Evolutionary conservation across 108 stramenopile species (phyloP).

Genomic region (Cylindrotheca closterium): DNA sequence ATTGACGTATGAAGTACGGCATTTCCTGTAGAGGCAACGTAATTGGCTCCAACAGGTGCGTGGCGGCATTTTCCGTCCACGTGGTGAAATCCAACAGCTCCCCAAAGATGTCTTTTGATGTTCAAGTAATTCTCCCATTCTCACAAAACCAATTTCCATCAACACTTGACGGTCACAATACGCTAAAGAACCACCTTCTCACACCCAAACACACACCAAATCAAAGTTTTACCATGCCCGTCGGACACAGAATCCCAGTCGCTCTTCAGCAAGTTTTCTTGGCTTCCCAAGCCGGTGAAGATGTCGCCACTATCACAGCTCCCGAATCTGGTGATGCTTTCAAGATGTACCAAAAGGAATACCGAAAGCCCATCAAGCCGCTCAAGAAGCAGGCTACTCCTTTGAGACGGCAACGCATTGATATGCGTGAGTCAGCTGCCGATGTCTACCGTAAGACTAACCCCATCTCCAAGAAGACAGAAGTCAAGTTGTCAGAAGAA

Average conservation of each 20-base stretch:
- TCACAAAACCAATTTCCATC: no score
- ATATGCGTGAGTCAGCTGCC: constrained; percentile 8
- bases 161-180: no score
- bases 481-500: neutral
- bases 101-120: no score
- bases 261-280: constrained; percentile 34
- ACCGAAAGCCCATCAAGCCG: neutral
- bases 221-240: neutral
- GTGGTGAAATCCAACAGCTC: no score
- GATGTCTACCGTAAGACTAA: constrained; percentile 16
- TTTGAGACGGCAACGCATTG: neutral
- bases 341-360: constrained; percentile 1
- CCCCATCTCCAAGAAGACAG: neutral
- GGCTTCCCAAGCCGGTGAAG: constrained; percentile 30
- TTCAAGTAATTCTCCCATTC: no score
- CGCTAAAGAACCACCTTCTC: no score
- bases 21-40: no score
- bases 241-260: constrained; percentile 21
- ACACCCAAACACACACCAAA: no score
- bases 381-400: neutral
- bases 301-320: constrained; percentile 18
- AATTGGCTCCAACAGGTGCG: no score
- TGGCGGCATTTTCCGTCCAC: no score
- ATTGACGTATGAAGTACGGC: no score
- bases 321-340: constrained; percentile 19